Percentiles rank a stretch among this genome's conserved stretches.
Conservation (phyloP, 2,329 filamentous ascomycete genomes). For the Pestalotiopsis sp. region DNA sequence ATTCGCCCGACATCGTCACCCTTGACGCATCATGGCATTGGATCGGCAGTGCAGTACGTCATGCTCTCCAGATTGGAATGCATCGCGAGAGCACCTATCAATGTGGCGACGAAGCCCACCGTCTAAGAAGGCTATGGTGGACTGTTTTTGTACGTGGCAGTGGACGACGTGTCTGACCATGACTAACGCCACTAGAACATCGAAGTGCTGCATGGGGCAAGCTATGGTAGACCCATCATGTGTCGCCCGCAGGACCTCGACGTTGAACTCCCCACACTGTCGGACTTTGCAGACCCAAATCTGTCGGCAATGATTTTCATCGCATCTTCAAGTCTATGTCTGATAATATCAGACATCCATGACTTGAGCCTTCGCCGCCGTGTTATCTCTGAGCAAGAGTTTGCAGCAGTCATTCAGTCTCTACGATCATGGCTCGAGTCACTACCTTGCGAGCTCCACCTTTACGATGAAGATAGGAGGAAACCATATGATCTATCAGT, state of each 20-base stretch:
- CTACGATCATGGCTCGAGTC: not conserved
- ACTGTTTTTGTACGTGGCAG: not conserved
- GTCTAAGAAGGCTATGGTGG: not conserved
- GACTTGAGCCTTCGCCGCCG: not conserved
- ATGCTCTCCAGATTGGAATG: not conserved
- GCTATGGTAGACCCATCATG: not conserved
- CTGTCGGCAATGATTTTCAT: not conserved
- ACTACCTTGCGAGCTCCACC: not conserved
- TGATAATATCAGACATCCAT: not conserved
- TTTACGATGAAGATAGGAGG: not conserved
- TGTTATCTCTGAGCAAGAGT: not conserved
- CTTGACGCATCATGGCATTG: not conserved
- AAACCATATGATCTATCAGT: not conserved
- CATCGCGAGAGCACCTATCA: not conserved
- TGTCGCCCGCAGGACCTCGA: not conserved
- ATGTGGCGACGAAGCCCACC: not conserved
- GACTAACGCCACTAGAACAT: not conserved
- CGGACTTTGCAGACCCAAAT: not conserved
- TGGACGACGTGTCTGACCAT: not conserved
- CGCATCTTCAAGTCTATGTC: not conserved
- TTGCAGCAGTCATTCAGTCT: not conserved
- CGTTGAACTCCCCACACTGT: not conserved
- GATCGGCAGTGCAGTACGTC: not conserved
- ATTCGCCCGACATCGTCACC: not conserved
- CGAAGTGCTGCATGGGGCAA: not conserved